Evolutionary conservation across 306 rosid species (phyloP).

Genomic region (Glycine soja): DNA sequence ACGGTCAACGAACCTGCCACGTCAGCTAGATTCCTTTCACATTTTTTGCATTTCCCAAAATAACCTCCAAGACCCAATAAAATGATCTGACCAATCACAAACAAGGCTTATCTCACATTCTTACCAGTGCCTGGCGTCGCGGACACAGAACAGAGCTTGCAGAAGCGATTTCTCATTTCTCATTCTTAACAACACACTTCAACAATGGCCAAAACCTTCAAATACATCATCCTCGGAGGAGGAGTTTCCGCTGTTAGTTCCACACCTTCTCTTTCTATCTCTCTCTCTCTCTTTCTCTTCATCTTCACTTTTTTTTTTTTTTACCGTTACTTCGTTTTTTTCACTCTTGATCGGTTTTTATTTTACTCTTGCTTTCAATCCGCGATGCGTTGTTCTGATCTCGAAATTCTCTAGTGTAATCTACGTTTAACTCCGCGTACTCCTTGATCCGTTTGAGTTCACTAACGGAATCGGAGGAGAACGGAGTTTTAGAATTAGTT

Average conservation of each 20-base stretch:
- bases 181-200: neutral
- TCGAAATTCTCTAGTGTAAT: neutral
- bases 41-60: constrained; percentile 44
- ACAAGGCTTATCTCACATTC: neutral
- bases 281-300: too few species aligned
- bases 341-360: neutral
- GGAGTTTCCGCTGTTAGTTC: constrained; percentile 94
- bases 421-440: neutral
- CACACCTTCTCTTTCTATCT: neutral
- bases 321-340: neutral
- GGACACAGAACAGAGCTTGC: neutral
- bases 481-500: neutral
- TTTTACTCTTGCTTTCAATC: neutral
- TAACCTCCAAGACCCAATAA: constrained; percentile 26
- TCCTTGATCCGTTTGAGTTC: constrained; percentile 12
- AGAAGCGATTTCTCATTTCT: constrained; percentile 1
- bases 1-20: constrained; percentile 55
- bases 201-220: constrained; percentile 81
- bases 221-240: constrained; percentile 88
- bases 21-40: constrained; percentile 52
- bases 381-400: constrained; percentile 11
- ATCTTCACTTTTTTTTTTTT: neutral
- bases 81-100: constrained; percentile 34
- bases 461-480: neutral
- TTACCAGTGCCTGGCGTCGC: neutral